Base-by-base conservation (phyloP, 768 basidiomycete species). In the Amanita exitialis region DNA sequence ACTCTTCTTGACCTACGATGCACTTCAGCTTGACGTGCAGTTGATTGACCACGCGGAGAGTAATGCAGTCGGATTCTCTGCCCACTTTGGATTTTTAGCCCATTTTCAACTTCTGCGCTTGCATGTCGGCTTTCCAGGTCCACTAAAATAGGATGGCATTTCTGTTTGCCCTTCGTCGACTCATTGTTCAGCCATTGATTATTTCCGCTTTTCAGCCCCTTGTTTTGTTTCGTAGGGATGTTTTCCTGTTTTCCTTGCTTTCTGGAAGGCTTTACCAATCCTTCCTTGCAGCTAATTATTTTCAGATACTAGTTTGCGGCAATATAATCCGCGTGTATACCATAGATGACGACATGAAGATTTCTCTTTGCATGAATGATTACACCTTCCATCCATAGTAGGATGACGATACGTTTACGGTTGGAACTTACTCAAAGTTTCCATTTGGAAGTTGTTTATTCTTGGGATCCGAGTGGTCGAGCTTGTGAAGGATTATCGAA, bases 351-450 rank as follows among this genome's bases (percentile, higher is more conserved):
- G 77, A 60, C 90, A 92, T 38, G 69, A 73, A 3, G 69, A 66
- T 64, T 90, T 91, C 59, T 89, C 80, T 61, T 84, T 87, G 72
- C 90, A 92, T 18, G 74, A 47, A 57, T 92, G 90, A 57, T 86
- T 86, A 59, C 90, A 92, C 45, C 87, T 89, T 35, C 52, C 54
- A 27, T n/a, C 50, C 23, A 18, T n/a, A 56, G 13, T 20, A 38
- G 39, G 16, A 44, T 25, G 48, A 9, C 2, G 10, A 35, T 30
- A 6, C 8, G 45, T 9, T 49, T 36, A n/a, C 28, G 27, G n/a
- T 15, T 12, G 20, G 45, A n/a, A 53, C 76, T 53, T 56, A 83
- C 86, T 71, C 68, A 55, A 78, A 82, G 51, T 78, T 83, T 12
- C 85, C 86, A 59, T 86, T 82, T 1, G 76, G 66, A 13, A 82